Percentiles rank a stretch among this genome's conserved stretches.
These are phyloP conservation scores for Sergeia podlipaevii DNA, from an alignment of 208 protist genomes.

Conservation along the genomic window DNA sequence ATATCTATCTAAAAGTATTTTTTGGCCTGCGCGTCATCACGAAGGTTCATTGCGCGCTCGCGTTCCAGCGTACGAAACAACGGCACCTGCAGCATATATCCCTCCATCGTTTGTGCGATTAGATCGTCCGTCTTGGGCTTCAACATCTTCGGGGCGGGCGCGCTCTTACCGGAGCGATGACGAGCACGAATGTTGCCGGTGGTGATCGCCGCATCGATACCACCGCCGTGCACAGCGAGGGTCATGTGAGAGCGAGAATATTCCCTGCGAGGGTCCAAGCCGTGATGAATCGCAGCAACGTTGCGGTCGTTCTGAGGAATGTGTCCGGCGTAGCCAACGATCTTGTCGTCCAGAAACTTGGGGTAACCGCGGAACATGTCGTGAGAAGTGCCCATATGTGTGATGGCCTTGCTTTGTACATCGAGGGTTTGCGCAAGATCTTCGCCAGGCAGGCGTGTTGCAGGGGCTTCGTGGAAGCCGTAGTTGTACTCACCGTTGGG, in stretches of 20 bases:
- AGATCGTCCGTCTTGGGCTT: conserved; percentile 43
- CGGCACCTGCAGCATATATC: conserved; percentile 48
- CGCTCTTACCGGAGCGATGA: conserved; percentile 35
- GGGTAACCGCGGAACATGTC: conserved; percentile 68
- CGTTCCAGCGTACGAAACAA: conserved; percentile 29
- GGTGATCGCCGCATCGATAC: conserved; percentile 43
- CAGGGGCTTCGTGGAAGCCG: conserved; percentile 38
- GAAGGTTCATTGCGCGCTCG: conserved; percentile 61
- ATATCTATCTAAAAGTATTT: conserved; percentile 30
- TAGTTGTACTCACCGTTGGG: conserved; percentile 60
- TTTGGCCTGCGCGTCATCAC: conserved; percentile 32
- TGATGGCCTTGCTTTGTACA: conserved; percentile 71
- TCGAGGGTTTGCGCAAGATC: conserved; percentile 40
- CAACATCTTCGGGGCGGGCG: conserved; percentile 33
- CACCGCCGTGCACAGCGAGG: conserved; percentile 80
- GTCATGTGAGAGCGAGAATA: conserved; percentile 91
- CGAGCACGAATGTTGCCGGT: conserved; percentile 35
- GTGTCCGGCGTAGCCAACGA: conserved; percentile 63
- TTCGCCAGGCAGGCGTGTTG: conserved; percentile 31
- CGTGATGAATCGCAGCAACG: conserved; percentile 33
- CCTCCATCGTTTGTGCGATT: conserved; percentile 63
- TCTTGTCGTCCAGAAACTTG: conserved; percentile 47
- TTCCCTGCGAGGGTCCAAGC: conserved; percentile 46
- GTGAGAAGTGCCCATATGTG: conserved; percentile 55
- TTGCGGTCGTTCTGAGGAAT: conserved; percentile 45